phyloP scores from a whole-genome alignment of 768 basidiomycete genomes.

The Xerocomellus intermedius region DNA sequence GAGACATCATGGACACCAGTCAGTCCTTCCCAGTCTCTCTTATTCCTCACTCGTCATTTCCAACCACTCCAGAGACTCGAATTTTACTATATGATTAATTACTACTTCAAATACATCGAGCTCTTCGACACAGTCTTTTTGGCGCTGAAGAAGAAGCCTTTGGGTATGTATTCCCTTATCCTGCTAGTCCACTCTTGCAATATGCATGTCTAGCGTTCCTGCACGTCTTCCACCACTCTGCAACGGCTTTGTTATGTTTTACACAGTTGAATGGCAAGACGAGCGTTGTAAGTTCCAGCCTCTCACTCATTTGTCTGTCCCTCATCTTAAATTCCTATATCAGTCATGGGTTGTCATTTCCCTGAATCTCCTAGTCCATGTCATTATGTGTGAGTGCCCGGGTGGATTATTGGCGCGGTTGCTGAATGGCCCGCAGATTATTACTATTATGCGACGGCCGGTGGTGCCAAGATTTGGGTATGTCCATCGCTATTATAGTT shows the following conservation, averaged over 20 bases:
- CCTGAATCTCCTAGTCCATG: slow-evolving; percentile 90
- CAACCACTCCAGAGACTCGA: slow-evolving; percentile 65
- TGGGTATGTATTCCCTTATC: slow-evolving; percentile 55
- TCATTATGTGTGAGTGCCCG: slow-evolving; percentile 87
- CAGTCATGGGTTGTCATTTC: slow-evolving; percentile 96
- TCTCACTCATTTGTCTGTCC: neutral
- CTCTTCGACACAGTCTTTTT: slow-evolving; percentile 96
- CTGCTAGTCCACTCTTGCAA: slow-evolving; percentile 4
- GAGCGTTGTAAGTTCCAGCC: slow-evolving; percentile 67
- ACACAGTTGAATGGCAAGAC: slow-evolving; percentile 93
- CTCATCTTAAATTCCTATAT: slow-evolving; percentile 1
- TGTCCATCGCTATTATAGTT: slow-evolving; percentile 17
- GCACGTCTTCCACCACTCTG: slow-evolving; percentile 99
- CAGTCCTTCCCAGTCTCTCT: slow-evolving; percentile 32
- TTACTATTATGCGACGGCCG: slow-evolving; percentile 98
- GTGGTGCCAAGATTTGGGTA: slow-evolving; percentile 96
- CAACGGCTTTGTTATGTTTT: slow-evolving; percentile 93
- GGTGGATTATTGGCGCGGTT: neutral
- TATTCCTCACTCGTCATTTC: slow-evolving; percentile 1
- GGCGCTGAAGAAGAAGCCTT: slow-evolving; percentile 95
- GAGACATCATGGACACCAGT: slow-evolving; percentile 84
- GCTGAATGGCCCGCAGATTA: slow-evolving; percentile 61
- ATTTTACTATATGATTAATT: slow-evolving; percentile 98
- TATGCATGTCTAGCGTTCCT: slow-evolving; percentile 67
- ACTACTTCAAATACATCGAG: slow-evolving; percentile 98